Conservation (phyloP, 106 monocot species). For the Dendrobium officinale region DNA sequence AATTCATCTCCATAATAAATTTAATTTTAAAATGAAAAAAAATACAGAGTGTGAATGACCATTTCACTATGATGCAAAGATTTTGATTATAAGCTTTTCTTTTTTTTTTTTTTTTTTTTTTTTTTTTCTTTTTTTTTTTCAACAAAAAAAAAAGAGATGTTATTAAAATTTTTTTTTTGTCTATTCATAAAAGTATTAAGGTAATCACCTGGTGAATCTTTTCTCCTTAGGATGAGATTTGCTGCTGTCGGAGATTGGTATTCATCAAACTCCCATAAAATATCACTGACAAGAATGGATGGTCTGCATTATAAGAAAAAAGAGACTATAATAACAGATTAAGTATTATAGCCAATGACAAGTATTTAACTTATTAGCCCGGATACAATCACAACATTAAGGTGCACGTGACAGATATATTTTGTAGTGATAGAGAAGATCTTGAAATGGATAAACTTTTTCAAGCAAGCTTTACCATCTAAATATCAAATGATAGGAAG, state of each 20-base stretch:
- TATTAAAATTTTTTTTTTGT: neutral
- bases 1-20: neutral
- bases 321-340: neutral
- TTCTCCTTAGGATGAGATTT: conserved; percentile 45
- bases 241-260: conserved; percentile 35
- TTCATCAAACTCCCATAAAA: conserved; percentile 65
- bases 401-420: neutral
- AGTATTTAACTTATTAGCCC: neutral
- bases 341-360: neutral
- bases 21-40: neutral
- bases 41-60: neutral
- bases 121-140: too few species aligned
- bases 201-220: conserved; percentile 33
- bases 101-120: too few species aligned
- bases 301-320: conserved; percentile 46
- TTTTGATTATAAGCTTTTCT: neutral
- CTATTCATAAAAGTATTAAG: neutral
- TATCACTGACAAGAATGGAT: conserved; percentile 76
- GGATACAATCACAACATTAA: neutral
- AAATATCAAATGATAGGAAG: neutral
- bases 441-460: neutral
- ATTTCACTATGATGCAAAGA: neutral
- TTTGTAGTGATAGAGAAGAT: neutral
- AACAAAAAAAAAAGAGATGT: neutral
- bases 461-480: neutral